Base-by-base conservation (phyloP, 1,284 basidiomycete species). In the Fomitopsis palustris region DNA sequence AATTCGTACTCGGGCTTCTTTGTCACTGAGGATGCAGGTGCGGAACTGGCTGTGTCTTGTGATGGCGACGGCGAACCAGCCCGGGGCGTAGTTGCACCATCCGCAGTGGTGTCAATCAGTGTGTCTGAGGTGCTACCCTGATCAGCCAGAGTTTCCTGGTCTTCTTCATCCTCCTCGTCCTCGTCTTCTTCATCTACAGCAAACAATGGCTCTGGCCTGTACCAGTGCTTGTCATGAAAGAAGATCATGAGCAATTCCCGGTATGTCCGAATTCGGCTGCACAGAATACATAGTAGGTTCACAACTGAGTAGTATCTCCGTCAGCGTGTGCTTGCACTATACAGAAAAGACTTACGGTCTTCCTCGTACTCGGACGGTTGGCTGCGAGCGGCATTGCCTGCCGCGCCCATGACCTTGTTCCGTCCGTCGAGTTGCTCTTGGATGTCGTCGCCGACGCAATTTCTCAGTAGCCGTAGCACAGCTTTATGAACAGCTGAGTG, bases 241-340 rank as follows among this genome's bases (percentile, higher is more conserved):
- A 97, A 97, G 63, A 98, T 96, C 82, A 96, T 91, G 41, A 98
- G 84, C 1, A 98, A 78, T 67, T 96, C 93, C 4, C 93, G 88
- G 72, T 93, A 92, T 49, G 92, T 92, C 57, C 90, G 83, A 70
- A 96, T 95, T 47, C 93, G 85, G 66, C 92, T 94, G 79, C 93
- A 95, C 33, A 97, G 74, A 64, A 93, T 93, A 75, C 94, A 96
- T 54, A 96, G 82, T 33, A 96, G 77, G 70, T 96, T 93, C 65
- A 96, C 93, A 72, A 96, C 90, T 91, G 25, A 2, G 59, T 33
- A 12, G 6, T 35, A 9, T 23, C 6, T 42, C 5, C 10, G 31
- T 72, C 42, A 67, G 42, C 49, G 16, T 47, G 35, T 55, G 43
- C 54, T n/a, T 29, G 47, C 52, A 19, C 9, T 23, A 17, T 47